Base-by-base conservation (phyloP, 2,329 filamentous ascomycete species). In the Pseudogymnoascus sp. region DNA sequence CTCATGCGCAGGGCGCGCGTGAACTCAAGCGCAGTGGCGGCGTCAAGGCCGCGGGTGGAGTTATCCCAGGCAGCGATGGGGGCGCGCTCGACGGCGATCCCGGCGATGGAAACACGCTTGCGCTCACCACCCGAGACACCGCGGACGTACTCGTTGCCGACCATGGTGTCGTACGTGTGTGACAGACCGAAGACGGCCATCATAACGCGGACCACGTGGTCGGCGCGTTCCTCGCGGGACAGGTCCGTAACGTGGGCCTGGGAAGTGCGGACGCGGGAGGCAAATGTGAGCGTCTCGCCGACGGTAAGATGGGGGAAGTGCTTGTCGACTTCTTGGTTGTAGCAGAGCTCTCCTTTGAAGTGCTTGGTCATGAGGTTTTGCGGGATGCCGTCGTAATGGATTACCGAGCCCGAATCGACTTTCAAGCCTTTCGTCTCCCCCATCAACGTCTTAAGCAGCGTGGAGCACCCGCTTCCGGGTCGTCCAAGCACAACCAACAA, bases 91-190 rank as follows among this genome's bases (percentile, higher is more conserved):
- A 82, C 81, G 0, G 84, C 82, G 67, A 90, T 90, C 73, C 95
- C 90, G 0, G 88, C 89, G 64, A 95, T 91, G 45, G 86, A 89
- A 6, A 95, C 90, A 71, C 91, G 86, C 76, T 96, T 93, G 61
- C 87, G 79, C 71, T 90, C 88, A 21, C 88, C 88, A 21, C 88
- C 88, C 1, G 83, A 87, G 0, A 90, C 83, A 49, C 90, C 90
- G 5, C 71, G 84, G 2, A 92, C 80, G 45, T 88, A 85, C 67
- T 91, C 88, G 63, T 91, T 86, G 5, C 90, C 90, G 5, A 93
- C 88, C 68, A 87, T 88, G 7, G 89, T 92, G 64, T 87, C 81
- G 69, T 87, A 80, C 0, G 87, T 89, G 69, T 91, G 88, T 14
- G 84, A 85, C 18, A 92, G 83, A 67, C 88, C 88, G 68, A 90